These are phyloP conservation scores for Castanea sativa DNA, from an alignment of 306 rosid genomes.

Conservation along the genomic window DNA sequence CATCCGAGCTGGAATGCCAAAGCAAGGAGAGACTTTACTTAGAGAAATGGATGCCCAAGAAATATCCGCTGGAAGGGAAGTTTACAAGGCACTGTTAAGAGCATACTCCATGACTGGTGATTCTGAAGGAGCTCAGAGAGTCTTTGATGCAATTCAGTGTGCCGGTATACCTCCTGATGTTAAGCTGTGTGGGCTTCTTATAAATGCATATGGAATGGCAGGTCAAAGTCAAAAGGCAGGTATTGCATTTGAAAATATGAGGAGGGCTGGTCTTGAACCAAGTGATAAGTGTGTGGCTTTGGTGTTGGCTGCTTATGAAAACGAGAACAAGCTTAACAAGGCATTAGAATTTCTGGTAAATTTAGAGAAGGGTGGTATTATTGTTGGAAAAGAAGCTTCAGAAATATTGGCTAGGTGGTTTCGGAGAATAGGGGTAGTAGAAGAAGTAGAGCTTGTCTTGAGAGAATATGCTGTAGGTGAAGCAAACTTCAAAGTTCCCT, in stretches of 20 bases:
- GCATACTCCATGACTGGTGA: conserved; percentile 65
- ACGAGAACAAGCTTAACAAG: conserved; percentile 52
- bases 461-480: conserved; percentile 52
- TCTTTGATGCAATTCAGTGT: conserved; percentile 76
- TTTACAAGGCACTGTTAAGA: conserved; percentile 87
- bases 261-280: conserved; percentile 60
- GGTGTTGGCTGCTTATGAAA: conserved; percentile 62
- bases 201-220: conserved; percentile 57
- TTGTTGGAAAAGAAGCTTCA: conserved; percentile 78
- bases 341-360: conserved; percentile 67
- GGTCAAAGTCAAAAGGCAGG: conserved; percentile 65
- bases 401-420: conserved; percentile 71
- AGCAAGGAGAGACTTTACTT: conserved; percentile 62
- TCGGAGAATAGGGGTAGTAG: conserved; percentile 69
- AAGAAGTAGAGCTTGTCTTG: conserved; percentile 73
- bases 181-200: conserved; percentile 68
- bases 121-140: conserved; percentile 76
- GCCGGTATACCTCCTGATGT: conserved; percentile 75
- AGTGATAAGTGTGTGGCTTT: conserved; percentile 74
- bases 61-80: conserved; percentile 71
- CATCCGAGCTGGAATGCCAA: conserved; percentile 74
- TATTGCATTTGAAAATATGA: conserved; percentile 75
- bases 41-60: conserved; percentile 73
- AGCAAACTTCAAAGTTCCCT: conserved; percentile 15
- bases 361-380: conserved; percentile 61